Conservation (phyloP, 495 filamentous ascomycete genomes). For the Hypoxylon perforatum region DNA sequence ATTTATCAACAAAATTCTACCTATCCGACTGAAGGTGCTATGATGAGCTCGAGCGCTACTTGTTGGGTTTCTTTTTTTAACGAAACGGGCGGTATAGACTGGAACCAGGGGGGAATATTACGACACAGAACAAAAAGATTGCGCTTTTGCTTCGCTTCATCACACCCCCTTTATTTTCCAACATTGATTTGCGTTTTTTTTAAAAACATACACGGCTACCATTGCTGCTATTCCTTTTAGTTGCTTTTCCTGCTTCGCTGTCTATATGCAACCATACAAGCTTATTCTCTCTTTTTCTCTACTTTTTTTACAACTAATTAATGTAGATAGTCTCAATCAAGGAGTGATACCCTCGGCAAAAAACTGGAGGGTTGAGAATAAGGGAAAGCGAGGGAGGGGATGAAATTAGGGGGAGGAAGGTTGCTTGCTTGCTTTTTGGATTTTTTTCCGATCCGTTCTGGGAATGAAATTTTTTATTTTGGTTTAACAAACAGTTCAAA, state of each 20-base stretch:
- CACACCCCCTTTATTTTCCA: slow-evolving; percentile 29
- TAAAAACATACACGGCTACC: slow-evolving; percentile 16
- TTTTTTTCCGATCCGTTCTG: slow-evolving; percentile 5
- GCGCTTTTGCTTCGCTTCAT: slow-evolving; percentile 34
- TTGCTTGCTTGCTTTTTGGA: no score
- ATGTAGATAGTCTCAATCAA: slow-evolving; percentile 40
- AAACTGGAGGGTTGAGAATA: slow-evolving; percentile 10
- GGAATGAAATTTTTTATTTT: slow-evolving; percentile 11
- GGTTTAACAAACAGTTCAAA: slow-evolving; percentile 10
- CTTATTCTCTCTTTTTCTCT: slow-evolving; percentile 18
- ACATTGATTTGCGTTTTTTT: slow-evolving; percentile 10
- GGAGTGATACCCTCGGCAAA: slow-evolving; percentile 37
- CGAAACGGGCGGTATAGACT: slow-evolving; percentile 41
- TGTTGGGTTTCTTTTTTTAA: slow-evolving; percentile 23
- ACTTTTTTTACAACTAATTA: slow-evolving; percentile 18
- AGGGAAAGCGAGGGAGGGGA: slow-evolving; percentile 14
- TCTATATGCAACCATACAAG: slow-evolving; percentile 34
- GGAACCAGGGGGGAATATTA: slow-evolving; percentile 23
- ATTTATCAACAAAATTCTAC: slow-evolving; percentile 26
- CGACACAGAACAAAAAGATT: slow-evolving; percentile 36
- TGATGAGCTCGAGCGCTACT: slow-evolving; percentile 33
- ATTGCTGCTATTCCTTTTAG: slow-evolving; percentile 17
- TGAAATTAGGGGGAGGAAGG: slow-evolving; percentile 9
- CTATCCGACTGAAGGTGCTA: slow-evolving; percentile 24
- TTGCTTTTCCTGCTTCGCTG: slow-evolving; percentile 29